These are phyloP conservation scores for Pterula multifida DNA, from an alignment of 1,284 basidiomycete genomes.

Conservation along the genomic window DNA sequence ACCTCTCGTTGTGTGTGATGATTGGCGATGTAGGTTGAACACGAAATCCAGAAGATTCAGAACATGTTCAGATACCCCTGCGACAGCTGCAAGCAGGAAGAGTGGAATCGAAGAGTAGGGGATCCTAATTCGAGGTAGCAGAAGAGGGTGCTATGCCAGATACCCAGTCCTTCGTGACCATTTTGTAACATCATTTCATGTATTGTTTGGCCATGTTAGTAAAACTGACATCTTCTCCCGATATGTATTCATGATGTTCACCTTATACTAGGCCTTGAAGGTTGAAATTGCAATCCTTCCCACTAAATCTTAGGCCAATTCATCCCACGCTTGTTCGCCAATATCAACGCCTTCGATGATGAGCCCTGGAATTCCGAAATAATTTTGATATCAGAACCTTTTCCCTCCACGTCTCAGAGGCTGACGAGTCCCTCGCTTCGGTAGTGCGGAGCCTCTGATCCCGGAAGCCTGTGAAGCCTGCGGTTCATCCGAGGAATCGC, in stretches of 20 bases:
- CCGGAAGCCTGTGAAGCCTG: conserved; percentile 28
- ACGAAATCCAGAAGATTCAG: conserved; percentile 1
- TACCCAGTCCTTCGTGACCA: neutral
- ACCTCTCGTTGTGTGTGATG: neutral
- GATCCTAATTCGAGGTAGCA: neutral
- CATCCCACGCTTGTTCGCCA: no score
- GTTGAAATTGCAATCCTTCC: no score
- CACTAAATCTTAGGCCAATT: no score
- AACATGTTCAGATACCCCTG: conserved; percentile 1
- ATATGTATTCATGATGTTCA: no score
- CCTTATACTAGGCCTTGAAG: no score
- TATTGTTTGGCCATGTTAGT: neutral
- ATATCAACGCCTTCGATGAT: no score
- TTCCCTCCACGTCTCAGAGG: conserved; percentile 63
- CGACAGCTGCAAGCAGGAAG: neutral
- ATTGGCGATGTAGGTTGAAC: neutral
- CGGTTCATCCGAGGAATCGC: conserved; percentile 45
- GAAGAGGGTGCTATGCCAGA: neutral
- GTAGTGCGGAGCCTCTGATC: conserved; percentile 16
- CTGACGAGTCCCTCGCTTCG: conserved; percentile 44
- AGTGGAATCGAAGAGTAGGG: neutral
- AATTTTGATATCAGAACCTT: conserved; percentile 1
- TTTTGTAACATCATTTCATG: neutral
- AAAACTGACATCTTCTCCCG: neutral
- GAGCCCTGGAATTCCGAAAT: no score